These are phyloP conservation scores for Lepiota subincarnata DNA, from an alignment of 768 basidiomycete genomes.

Conservation along the genomic window DNA sequence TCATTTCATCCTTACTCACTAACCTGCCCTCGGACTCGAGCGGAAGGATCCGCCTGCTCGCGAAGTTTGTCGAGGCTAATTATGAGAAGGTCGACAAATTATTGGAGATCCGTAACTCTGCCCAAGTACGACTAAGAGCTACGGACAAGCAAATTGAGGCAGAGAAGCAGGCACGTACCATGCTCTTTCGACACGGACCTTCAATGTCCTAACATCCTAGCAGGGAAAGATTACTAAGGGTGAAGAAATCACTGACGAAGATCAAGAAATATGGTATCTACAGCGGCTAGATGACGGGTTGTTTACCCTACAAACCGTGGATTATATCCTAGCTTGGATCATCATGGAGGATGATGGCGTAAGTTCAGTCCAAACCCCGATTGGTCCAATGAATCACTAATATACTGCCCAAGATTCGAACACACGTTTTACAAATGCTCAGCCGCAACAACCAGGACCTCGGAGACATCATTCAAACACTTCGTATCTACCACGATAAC, in stretches of 20 bases:
- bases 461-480: conserved; percentile 63
- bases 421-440: conserved; percentile 74
- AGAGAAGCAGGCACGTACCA: conserved; percentile 58
- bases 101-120: conserved; percentile 77
- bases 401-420: conserved; percentile 56
- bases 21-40: conserved; percentile 85
- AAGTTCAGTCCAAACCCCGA: conserved; percentile 25
- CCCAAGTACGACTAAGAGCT: conserved; percentile 52
- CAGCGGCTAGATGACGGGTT: conserved; percentile 82
- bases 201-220: not conserved
- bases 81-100: conserved; percentile 96
- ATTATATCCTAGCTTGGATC: conserved; percentile 94
- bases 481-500: conserved; percentile 71
- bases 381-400: not conserved
- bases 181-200: not conserved
- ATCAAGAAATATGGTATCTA: conserved; percentile 81
- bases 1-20: conserved; percentile 82
- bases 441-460: conserved; percentile 67
- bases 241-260: conserved; percentile 53
- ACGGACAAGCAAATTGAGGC: conserved; percentile 64
- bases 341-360: conserved; percentile 99
- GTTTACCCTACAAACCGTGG: conserved; percentile 85
- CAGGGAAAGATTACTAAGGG: conserved; percentile 55
- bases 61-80: conserved; percentile 90
- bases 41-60: conserved; percentile 71